These are phyloP conservation scores for Phytophthora ohioensis DNA, from an alignment of 352 stramenopile genomes.

Conservation along the genomic window DNA sequence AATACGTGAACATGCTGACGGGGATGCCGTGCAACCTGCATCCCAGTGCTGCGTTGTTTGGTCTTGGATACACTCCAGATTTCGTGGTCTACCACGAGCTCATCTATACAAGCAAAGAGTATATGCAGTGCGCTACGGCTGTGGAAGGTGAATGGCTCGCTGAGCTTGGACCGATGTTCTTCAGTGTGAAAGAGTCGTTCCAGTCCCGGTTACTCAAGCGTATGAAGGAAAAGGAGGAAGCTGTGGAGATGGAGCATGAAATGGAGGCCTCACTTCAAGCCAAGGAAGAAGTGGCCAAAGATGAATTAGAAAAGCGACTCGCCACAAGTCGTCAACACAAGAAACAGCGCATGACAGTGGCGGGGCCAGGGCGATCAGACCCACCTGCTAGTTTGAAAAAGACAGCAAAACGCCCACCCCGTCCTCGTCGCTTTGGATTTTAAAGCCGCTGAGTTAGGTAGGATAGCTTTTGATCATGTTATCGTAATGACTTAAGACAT, in stretches of 20 bases:
- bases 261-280: constrained; percentile 57
- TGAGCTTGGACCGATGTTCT: constrained; percentile 99
- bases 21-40: constrained; percentile 98
- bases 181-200: constrained; percentile 98
- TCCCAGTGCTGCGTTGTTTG: constrained; percentile 97
- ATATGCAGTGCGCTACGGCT: constrained; percentile 98
- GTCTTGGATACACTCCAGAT: constrained; percentile 98
- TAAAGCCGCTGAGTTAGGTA: constrained; percentile 32
- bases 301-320: constrained; percentile 25
- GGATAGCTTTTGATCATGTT: constrained; percentile 38
- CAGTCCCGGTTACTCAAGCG: constrained; percentile 92
- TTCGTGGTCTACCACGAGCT: constrained; percentile 99
- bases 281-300: constrained; percentile 33
- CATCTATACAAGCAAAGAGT: constrained; percentile 99
- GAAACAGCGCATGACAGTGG: constrained; percentile 72
- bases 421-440: constrained; percentile 79
- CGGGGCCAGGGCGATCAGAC: constrained; percentile 55
- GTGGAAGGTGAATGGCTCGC: constrained; percentile 99
- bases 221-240: constrained; percentile 85
- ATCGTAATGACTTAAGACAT: constrained; percentile 6
- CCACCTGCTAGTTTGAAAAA: constrained; percentile 38
- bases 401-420: constrained; percentile 65
- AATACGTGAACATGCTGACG: constrained; percentile 99
- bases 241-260: constrained; percentile 84
- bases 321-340: constrained; percentile 46